Base-by-base conservation (phyloP, 495 filamentous ascomycete genomes). In the Echria macrotheca region DNA sequence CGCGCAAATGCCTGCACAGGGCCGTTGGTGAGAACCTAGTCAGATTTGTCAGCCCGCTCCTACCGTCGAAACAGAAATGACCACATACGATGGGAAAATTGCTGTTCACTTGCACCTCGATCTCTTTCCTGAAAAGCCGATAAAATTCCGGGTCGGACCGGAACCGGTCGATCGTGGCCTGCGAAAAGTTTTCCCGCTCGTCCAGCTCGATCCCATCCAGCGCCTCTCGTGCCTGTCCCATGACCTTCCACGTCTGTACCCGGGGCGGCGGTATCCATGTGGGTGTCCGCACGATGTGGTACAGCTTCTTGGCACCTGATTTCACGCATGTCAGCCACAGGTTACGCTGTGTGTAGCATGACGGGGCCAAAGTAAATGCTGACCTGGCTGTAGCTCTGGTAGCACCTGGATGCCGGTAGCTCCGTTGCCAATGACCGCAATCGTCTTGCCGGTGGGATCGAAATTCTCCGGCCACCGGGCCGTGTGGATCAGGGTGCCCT, bases 201-300 rank as follows among this genome's bases (percentile, higher is more conserved):
- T 64, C 58, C 23, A 62, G 41, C 52, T 67, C 37, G 17, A 63
- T 53, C 44, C 54, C 38, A 23, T 39, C 46, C 23, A 63, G 38
- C 4, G 61, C 38, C 28, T 56, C 52, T 44, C 57, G 28, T 43
- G 64, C 47, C 53, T 61, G 62, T 4, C 69, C 65, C 69, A 73
- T 67, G 21, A 59, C 49, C 46, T 67, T 69, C 68, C 74, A 72
- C 0, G 65, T 59, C 46, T 68, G 45, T 44, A 72, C 66, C 41
- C 72, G 56, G 5, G 80, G 76, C 25, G 80, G 78, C 5, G 77
- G 69, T n/a, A 87, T 47, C 84, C 84, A 88, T 22, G 82, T 85
- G 2, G 78, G 77, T 28, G 78, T 80, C 17, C 84, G 77, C 32
- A 82, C 73, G 40, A 68, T 59, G 44, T 69, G 67, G 54, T 65